A percentile compares a stretch with the other conserved stretches of the same genome.
Conservation (phyloP, 495 filamentous ascomycete species). For the Bombardia bombarda region DNA sequence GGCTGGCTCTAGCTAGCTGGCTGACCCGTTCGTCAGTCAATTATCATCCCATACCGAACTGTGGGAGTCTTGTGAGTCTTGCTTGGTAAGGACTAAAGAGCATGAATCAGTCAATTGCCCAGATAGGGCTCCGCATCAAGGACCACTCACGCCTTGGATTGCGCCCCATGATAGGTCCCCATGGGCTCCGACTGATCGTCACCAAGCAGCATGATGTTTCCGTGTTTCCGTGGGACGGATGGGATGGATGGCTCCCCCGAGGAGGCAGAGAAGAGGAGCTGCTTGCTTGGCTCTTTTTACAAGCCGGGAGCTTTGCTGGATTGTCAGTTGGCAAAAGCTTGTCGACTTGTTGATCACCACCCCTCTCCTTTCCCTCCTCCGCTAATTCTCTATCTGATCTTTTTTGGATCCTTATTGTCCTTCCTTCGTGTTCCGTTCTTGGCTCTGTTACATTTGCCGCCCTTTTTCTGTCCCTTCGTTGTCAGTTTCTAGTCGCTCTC, state of each 20-base stretch:
- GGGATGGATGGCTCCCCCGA: not conserved
- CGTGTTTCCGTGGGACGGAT: not conserved
- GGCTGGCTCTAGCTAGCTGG: too few relatives aligned
- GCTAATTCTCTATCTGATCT: not conserved
- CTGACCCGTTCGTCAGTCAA: too few relatives aligned
- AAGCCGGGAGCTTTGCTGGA: too few relatives aligned
- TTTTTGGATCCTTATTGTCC: not conserved
- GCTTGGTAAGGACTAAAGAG: too few relatives aligned
- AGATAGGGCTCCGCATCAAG: too few relatives aligned
- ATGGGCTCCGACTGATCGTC: not conserved
- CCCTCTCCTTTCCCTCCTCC: not conserved
- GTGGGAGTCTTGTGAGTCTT: too few relatives aligned
- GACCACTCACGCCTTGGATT: too few relatives aligned
- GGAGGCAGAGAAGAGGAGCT: not conserved
- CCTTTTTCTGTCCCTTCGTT: conserved; percentile 4
- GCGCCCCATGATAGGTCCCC: not conserved
- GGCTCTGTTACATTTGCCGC: not conserved
- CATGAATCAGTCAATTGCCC: too few relatives aligned
- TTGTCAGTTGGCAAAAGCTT: conserved; percentile 9
- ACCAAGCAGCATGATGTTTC: too few relatives aligned
- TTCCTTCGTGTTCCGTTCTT: not conserved
- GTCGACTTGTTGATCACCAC: conserved; percentile 3
- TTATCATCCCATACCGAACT: too few relatives aligned
- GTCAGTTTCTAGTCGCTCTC: conserved; percentile 5
- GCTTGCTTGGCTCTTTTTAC: too few relatives aligned